phyloP scores from a whole-genome alignment of 2,329 filamentous ascomycete species.

The Aspergillus felis region DNA sequence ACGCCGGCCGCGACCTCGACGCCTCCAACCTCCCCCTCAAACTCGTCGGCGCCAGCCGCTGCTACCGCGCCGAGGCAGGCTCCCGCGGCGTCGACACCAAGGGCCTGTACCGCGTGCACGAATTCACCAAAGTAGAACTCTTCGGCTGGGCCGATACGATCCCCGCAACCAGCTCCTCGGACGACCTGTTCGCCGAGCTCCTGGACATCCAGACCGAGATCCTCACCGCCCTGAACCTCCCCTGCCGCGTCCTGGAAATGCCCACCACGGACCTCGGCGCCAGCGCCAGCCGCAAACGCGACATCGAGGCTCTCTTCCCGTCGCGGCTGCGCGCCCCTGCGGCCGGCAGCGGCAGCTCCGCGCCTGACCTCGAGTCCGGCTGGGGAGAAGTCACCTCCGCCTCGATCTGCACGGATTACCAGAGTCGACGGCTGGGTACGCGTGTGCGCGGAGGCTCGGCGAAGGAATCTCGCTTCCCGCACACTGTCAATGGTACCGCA shows the following conservation, averaged over 20 bases:
- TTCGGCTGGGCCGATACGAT: constrained; percentile 79
- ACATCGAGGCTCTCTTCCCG: constrained; percentile 94
- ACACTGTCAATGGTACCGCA: constrained; percentile 91
- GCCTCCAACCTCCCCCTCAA: constrained; percentile 68
- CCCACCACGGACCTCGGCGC: constrained; percentile 83
- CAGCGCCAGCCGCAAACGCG: constrained; percentile 78
- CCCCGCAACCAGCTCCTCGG: constrained; percentile 33
- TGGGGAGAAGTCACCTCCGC: constrained; percentile 94
- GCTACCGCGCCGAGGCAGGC: constrained; percentile 92
- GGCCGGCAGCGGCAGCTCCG: neutral
- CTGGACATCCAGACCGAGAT: constrained; percentile 83
- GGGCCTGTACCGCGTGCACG: constrained; percentile 92
- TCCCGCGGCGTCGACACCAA: constrained; percentile 87
- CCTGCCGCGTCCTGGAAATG: constrained; percentile 91
- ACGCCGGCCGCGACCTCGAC: constrained; percentile 67
- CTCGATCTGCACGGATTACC: constrained; percentile 92
- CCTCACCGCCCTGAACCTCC: constrained; percentile 68
- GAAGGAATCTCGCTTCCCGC: constrained; percentile 64
- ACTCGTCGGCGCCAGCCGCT: constrained; percentile 79
- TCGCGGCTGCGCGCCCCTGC: constrained; percentile 53
- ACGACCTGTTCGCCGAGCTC: constrained; percentile 74
- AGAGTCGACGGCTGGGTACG: constrained; percentile 76
- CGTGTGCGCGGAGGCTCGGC: constrained; percentile 54
- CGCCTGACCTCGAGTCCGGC: constrained; percentile 51
- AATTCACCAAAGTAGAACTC: constrained; percentile 98